Evolutionary conservation across 2,329 filamentous ascomycete genomes (phyloP), one percentile per base, ranked within the genome.

Genomic region (Paecilomyces formosus): DNA sequence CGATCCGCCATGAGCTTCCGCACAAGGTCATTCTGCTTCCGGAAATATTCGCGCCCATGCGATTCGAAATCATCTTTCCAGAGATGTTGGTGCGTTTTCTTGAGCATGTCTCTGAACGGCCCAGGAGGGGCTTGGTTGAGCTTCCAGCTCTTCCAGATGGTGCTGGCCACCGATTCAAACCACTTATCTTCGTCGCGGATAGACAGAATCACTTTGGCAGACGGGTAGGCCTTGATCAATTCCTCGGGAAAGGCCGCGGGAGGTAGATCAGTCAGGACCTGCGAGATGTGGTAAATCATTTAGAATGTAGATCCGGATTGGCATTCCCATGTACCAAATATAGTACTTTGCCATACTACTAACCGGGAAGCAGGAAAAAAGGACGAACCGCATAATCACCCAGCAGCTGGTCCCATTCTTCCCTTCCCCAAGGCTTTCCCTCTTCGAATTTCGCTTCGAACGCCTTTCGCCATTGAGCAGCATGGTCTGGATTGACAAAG

Each of bases 11-110:
- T 63, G 15, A 79, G 28, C 24, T 60, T 59, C 4, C 67, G 71
- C 9, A 82, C 73, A 57, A 77, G 70, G 4, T 74, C 75, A 66
- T 81, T 81, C 68, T 82, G 78, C 53, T 77, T 72, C 28, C 70
- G 68, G 74, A 60, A 62, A 5, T 18, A 58, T 57, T 33, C 45
- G 11, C 54, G 53, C 6, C 58, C 58, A 12, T 60, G 24, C 12
- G n/a, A 24, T 22, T 21, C 28, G 66, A 86, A 85, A 66, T 86
- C 83, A 60, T 81, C 81, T 64, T 82, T 77, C 76, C 85, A 86
- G 71, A 85, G 85, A 58, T 77, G 77, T 12, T 21, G 15, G 28
- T 53, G 26, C 4, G 54, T 26, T 24, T 57, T 57, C 15, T 31
- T 30, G 13, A 15, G 12, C 13, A 54, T 8, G 15, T 33, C 18